Evolutionary conservation across 1,284 basidiomycete genomes (phyloP).

Genomic region (Clitocybe nebularis): DNA sequence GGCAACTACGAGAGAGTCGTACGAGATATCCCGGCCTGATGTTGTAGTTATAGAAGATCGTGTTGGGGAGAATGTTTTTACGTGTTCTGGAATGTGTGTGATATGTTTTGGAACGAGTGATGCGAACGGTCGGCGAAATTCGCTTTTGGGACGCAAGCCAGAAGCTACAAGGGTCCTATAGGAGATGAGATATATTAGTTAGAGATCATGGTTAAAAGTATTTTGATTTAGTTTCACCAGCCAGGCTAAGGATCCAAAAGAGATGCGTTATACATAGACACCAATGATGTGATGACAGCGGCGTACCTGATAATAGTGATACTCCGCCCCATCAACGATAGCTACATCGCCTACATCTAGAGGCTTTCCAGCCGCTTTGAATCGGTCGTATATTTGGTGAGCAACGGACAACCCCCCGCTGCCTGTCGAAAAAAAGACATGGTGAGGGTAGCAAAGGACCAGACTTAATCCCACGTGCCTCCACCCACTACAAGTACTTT

Average conservation of each 20-base stretch:
- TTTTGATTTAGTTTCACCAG: conserved; percentile 45
- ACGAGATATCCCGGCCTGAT: conserved; percentile 70
- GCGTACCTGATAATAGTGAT: conserved; percentile 75
- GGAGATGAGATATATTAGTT: conserved; percentile 5
- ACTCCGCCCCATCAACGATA: conserved; percentile 75
- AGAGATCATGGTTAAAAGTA: background rate
- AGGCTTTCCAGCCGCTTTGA: conserved; percentile 64
- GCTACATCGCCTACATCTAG: conserved; percentile 76
- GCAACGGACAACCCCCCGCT: conserved; percentile 77
- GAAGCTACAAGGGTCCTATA: conserved; percentile 88
- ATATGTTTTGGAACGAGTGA: conserved; percentile 75
- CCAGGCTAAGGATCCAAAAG: conserved; percentile 57
- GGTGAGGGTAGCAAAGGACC: no score
- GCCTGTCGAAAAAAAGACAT: no score
- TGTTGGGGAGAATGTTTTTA: conserved; percentile 73
- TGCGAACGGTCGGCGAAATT: conserved; percentile 65
- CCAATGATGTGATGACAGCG: conserved; percentile 2
- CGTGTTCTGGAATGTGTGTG: conserved; percentile 71
- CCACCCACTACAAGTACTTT: conserved; percentile 65
- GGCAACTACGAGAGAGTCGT: conserved; percentile 88
- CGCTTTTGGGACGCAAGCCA: conserved; percentile 70
- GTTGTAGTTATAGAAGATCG: conserved; percentile 72
- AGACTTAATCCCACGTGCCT: conserved; percentile 36
- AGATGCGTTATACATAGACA: conserved; percentile 5
- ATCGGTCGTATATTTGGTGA: conserved; percentile 77